A percentile compares a stretch with the other conserved stretches of the same genome.
These are phyloP conservation scores for Epichloe bromicola DNA, from an alignment of 2,329 filamentous ascomycete species.

Conservation along the genomic window DNA sequence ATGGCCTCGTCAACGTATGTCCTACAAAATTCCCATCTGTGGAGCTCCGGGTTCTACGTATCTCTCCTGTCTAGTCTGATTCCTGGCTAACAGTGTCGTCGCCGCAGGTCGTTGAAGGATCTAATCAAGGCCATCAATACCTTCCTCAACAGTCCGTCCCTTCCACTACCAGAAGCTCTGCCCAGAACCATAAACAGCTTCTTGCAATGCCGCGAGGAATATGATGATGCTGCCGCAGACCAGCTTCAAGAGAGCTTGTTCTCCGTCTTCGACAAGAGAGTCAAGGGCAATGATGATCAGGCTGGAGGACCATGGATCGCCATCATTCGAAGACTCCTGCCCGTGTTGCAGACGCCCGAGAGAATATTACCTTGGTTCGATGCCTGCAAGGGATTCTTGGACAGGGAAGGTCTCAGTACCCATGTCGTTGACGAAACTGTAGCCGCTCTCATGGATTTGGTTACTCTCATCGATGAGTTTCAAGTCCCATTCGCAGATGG, in stretches of 20 bases:
- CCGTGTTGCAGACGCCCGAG: conserved; percentile 48
- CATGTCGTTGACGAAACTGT: conserved; percentile 50
- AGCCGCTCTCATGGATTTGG: conserved; percentile 49
- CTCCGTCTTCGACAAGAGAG: conserved; percentile 50
- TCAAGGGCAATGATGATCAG: conserved; percentile 40
- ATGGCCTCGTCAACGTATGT: conserved; percentile 18
- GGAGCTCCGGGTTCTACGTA: not conserved
- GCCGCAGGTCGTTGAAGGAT: conserved; percentile 43
- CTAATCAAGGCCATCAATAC: conserved; percentile 42
- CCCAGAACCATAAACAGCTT: conserved; percentile 50
- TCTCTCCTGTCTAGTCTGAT: conserved; percentile 7
- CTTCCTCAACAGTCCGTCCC: conserved; percentile 33
- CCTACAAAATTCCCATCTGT: not conserved
- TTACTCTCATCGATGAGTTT: conserved; percentile 49
- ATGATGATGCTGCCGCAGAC: conserved; percentile 56
- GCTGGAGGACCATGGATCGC: conserved; percentile 56
- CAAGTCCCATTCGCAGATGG: conserved; percentile 30
- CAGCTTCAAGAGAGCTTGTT: conserved; percentile 62
- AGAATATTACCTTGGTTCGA: conserved; percentile 63
- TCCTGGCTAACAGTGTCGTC: conserved; percentile 9
- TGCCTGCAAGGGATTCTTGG: conserved; percentile 19
- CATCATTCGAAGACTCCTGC: conserved; percentile 50
- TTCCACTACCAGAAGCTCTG: conserved; percentile 56
- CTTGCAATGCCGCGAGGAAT: conserved; percentile 51
- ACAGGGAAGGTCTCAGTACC: conserved; percentile 47